Evolutionary conservation across 768 basidiomycete species (phyloP), one percentile per base, ranked within the genome.

Genomic region (Rossbeevera mucosa): DNA sequence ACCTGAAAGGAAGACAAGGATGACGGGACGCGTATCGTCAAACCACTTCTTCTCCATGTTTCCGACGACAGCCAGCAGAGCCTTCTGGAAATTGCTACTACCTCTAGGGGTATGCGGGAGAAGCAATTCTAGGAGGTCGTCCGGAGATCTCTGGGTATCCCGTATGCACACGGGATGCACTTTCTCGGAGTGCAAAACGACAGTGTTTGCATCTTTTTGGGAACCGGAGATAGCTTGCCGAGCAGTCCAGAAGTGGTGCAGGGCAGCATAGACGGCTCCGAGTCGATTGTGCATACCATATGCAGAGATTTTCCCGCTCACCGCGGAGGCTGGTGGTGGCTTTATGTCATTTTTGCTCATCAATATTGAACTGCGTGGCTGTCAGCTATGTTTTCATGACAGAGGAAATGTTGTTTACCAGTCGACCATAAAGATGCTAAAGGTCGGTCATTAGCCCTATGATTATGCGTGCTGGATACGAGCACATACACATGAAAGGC

Each of bases 1-100:
- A 52, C 82, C 82, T 1, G 81, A 82, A 6, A 82, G 69, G 64
- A 83, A 83, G 46, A 82, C 73, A 12, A 83, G 62, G 16, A 81
- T 72, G 0, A 80, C 77, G 5, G 71, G 64, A 44, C 80, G 55
- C 3, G 76, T 69, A 1, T 73, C 70, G 36, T 71, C 76, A 80
- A 79, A 80, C 43, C 72, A 55, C 4, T 55, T 54, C 25, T 62
- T 63, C 9, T 9, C 16, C 73, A 83, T 79, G 24, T 66, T 54
- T 0, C 14, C 14, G 18, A 71, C 66, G 0, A 74, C 72, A 0
- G 57, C 53, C 28, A 53, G 54, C 8, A 84, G 58, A 8, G 82
- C 82, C 13, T 8, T 31, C 5, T 62, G 56, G 41, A 74, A 81
- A 53, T 69, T 50, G 1, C 80, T 81, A 0, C 79, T 74, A 0